These are phyloP conservation scores for Mollisia scopiformis DNA, from an alignment of 2,329 filamentous ascomycete species.

Conservation along the genomic window DNA sequence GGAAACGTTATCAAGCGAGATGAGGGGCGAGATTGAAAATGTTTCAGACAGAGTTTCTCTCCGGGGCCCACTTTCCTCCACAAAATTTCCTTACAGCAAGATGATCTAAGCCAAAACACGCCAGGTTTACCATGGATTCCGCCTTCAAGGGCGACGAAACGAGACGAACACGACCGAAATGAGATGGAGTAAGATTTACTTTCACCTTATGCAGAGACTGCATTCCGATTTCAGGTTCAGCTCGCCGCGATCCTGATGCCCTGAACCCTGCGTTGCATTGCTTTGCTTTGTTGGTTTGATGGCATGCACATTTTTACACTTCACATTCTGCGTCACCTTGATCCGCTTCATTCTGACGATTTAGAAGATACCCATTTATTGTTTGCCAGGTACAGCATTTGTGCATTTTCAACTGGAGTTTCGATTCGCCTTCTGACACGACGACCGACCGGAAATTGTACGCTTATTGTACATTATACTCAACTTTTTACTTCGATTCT, in stretches of 20 bases:
- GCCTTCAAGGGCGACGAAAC: conserved; percentile 11
- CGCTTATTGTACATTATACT: background rate
- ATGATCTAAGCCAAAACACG: background rate
- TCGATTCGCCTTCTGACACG: background rate
- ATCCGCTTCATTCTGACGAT: conserved; percentile 16
- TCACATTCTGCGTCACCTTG: conserved; percentile 17
- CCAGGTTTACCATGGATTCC: background rate
- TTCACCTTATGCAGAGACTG: background rate
- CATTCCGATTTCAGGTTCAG: conserved; percentile 16
- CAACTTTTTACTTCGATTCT: background rate
- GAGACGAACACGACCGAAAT: conserved; percentile 22
- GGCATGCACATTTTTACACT: conserved; percentile 9
- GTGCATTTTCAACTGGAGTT: conserved; percentile 11
- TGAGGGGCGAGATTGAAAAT: conserved; percentile 36
- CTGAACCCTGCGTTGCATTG: background rate
- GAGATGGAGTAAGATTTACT: conserved; percentile 10
- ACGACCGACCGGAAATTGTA: background rate
- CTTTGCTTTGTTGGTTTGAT: conserved; percentile 3
- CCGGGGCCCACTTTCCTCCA: conserved; percentile 12
- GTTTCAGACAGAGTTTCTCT: conserved; percentile 31
- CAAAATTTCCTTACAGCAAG: conserved; percentile 6
- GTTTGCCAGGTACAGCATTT: background rate
- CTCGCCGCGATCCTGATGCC: background rate
- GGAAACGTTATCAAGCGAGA: conserved; percentile 32
- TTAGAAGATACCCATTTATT: conserved; percentile 31